These are phyloP conservation scores for Cyberlindnera euphorbiiphila DNA, from an alignment of 805 yeast species.

Conservation along the genomic window DNA sequence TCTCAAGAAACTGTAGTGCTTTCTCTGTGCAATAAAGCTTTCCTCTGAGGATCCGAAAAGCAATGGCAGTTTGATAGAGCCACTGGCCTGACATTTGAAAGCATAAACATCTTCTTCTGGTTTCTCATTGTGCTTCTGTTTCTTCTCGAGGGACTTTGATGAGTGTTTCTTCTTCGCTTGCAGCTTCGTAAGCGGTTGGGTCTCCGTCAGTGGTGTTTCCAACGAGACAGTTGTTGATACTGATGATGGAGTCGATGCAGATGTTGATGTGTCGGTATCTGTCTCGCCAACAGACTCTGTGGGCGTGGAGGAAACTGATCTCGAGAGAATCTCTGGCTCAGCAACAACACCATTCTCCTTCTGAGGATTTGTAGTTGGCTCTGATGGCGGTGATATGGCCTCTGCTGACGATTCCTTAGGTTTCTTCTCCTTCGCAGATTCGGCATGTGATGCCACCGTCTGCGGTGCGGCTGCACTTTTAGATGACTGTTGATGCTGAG, in stretches of 20 bases:
- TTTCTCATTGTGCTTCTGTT: neutral
- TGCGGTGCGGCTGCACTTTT: no score
- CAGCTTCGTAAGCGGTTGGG: neutral
- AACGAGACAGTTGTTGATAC: neutral
- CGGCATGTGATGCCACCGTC: no score
- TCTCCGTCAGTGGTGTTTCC: neutral
- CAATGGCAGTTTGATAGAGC: conserved; percentile 1
- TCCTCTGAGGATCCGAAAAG: conserved; percentile 2
- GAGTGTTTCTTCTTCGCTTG: neutral
- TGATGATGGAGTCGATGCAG: conserved; percentile 4
- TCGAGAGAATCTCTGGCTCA: neutral
- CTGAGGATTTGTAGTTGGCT: neutral
- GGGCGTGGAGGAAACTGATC: neutral
- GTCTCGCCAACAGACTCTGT: no score
- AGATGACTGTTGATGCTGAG: no score
- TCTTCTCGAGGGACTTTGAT: neutral
- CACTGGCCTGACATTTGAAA: neutral
- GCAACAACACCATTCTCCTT: neutral
- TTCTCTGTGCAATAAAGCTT: neutral
- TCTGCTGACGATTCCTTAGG: no score
- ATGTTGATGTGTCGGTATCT: conserved; percentile 4
- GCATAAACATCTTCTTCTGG: no score
- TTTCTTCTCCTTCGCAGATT: no score
- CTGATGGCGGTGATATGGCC: neutral
- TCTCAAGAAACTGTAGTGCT: conserved; percentile 2